Evolutionary conservation across 208 protist genomes (phyloP).

Genomic region (Acanthamoeba castellanii): DNA sequence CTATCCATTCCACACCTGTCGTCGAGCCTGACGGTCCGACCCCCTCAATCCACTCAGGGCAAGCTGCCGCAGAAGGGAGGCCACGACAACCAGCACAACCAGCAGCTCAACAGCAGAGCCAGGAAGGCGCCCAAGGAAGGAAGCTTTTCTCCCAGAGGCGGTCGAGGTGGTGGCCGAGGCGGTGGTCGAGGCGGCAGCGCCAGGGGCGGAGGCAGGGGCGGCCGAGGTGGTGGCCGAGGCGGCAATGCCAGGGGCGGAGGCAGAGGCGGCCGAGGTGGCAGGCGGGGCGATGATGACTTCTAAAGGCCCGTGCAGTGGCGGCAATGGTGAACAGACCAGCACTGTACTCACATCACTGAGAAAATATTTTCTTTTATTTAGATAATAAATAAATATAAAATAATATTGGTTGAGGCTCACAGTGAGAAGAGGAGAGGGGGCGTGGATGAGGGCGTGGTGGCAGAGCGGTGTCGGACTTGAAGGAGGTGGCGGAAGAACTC

Average conservation of each 20-base stretch:
- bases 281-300: too few species aligned
- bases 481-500: slow-evolving; percentile 54
- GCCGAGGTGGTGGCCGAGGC: neutral
- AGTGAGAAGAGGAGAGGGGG: slow-evolving; percentile 26
- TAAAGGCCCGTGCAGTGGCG: too few species aligned
- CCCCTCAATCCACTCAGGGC: neutral
- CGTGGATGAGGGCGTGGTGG: neutral
- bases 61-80: slow-evolving; percentile 2
- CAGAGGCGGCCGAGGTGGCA: too few species aligned
- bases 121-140: neutral
- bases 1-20: neutral
- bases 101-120: slow-evolving; percentile 19
- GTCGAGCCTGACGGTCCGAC: too few species aligned
- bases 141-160: neutral
- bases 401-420: too few species aligned
- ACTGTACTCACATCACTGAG: neutral
- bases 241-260: too few species aligned
- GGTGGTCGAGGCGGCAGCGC: neutral
- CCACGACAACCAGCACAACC: slow-evolving; percentile 15
- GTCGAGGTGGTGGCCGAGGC: neutral
- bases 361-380: too few species aligned
- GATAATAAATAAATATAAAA: neutral
- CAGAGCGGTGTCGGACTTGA: slow-evolving; percentile 3
- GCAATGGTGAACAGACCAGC: neutral
- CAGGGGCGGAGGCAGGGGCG: neutral